Percentiles rank a stretch among this genome's conserved stretches.
phyloP scores from a whole-genome alignment of 140 eudicot genomes.

The Cichorium intybus region DNA sequence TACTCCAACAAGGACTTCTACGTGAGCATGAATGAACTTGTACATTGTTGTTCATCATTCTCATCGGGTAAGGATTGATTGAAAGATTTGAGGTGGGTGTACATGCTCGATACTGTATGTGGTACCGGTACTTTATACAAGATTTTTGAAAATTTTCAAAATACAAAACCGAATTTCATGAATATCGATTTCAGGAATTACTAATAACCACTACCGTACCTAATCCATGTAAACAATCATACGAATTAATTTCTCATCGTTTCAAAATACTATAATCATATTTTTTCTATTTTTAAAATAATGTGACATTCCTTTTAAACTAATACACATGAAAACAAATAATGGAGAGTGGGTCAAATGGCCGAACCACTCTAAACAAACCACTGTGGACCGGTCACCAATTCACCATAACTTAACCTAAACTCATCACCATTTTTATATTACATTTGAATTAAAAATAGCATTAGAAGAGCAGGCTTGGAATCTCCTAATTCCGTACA shows the following conservation, averaged over 20 bases:
- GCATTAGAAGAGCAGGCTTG: constrained; percentile 10
- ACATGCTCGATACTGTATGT: too few relatives aligned
- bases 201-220: too few relatives aligned
- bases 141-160: too few relatives aligned
- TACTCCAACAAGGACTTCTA: too few relatives aligned
- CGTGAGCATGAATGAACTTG: too few relatives aligned
- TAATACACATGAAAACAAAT: not conserved
- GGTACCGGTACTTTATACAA: too few relatives aligned
- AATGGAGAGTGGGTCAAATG: constrained; percentile 25
- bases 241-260: not conserved
- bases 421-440: not conserved
- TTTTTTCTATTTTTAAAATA: not conserved
- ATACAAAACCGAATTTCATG: too few relatives aligned
- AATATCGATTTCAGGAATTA: too few relatives aligned
- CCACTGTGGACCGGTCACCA: constrained; percentile 25
- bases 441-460: not conserved
- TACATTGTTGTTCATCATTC: too few relatives aligned
- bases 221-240: not conserved
- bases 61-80: too few relatives aligned
- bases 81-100: too few relatives aligned
- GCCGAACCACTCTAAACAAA: constrained; percentile 34
- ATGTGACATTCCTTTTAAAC: not conserved
- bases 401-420: constrained; percentile 24
- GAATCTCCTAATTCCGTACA: constrained; percentile 22
- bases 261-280: not conserved